phyloP scores from a whole-genome alignment of 768 basidiomycete genomes.

The Rhizopogon salebrosus region DNA sequence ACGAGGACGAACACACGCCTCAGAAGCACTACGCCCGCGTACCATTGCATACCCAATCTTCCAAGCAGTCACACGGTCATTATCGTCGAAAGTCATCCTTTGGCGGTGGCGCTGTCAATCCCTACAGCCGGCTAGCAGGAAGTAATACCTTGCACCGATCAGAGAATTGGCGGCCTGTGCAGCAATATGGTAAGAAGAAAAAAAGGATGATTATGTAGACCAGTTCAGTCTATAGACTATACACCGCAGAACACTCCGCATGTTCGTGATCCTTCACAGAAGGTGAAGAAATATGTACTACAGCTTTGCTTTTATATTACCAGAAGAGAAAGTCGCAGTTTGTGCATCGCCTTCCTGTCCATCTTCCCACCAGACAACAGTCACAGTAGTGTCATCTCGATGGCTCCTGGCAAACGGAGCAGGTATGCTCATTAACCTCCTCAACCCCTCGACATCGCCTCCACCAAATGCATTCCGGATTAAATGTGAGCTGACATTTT shows the following conservation, averaged over 20 bases:
- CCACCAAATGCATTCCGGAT: slow-evolving; percentile 94
- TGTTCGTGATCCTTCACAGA: neutral
- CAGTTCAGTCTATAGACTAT: neutral
- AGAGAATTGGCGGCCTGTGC: slow-evolving; percentile 14
- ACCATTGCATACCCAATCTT: slow-evolving; percentile 17
- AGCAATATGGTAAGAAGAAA: slow-evolving; percentile 28
- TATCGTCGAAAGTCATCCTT: slow-evolving; percentile 24
- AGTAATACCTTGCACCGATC: slow-evolving; percentile 27
- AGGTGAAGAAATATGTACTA: slow-evolving; percentile 21
- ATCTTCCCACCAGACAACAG: slow-evolving; percentile 82
- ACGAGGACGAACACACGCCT: slow-evolving; percentile 20
- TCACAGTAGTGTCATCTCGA: slow-evolving; percentile 83
- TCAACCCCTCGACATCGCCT: slow-evolving; percentile 53
- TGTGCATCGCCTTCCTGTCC: slow-evolving; percentile 42
- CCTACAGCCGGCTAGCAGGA: slow-evolving; percentile 29
- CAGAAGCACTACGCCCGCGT: slow-evolving; percentile 16
- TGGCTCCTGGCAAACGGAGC: slow-evolving; percentile 70
- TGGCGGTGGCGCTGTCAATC: slow-evolving; percentile 27
- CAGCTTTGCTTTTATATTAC: slow-evolving; percentile 44
- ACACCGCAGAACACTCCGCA: neutral
- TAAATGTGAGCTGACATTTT: slow-evolving; percentile 74
- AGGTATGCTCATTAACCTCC: slow-evolving; percentile 74
- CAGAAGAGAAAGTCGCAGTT: slow-evolving; percentile 24
- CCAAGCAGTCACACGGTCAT: slow-evolving; percentile 17
- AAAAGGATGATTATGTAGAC: slow-evolving; percentile 32